These are phyloP conservation scores for Takashimella koratensis DNA, from an alignment of 1,284 basidiomycete species.

Conservation along the genomic window DNA sequence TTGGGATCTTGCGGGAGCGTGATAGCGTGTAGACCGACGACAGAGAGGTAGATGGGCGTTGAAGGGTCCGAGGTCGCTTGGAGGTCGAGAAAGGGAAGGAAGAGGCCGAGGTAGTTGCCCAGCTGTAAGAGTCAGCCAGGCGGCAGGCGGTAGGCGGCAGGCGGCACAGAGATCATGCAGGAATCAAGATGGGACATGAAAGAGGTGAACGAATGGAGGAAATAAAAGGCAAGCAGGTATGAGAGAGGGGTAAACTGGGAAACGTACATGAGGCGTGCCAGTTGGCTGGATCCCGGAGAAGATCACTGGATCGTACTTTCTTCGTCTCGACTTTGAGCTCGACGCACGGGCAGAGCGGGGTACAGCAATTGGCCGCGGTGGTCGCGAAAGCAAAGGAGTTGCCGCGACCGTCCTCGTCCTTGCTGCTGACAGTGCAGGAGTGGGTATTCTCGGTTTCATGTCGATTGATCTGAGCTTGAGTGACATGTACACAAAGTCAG, in stretches of 20 bases:
- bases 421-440: too few relatives aligned
- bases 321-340: constrained; percentile 1
- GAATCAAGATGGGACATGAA: too few relatives aligned
- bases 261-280: constrained; percentile 26
- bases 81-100: constrained; percentile 51
- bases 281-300: constrained; percentile 58
- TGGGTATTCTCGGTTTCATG: too few relatives aligned
- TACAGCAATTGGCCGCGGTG: too few relatives aligned
- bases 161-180: too few relatives aligned
- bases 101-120: constrained; percentile 79
- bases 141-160: too few relatives aligned
- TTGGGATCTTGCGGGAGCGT: constrained; percentile 81
- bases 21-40: constrained; percentile 89
- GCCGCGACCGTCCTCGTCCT: too few relatives aligned
- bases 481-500: too few relatives aligned
- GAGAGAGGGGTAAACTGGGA: too few relatives aligned
- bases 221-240: background rate
- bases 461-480: too few relatives aligned
- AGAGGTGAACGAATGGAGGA: constrained; percentile 5
- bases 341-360: background rate
- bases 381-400: too few relatives aligned
- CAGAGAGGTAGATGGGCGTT: constrained; percentile 73
- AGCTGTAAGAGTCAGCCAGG: constrained; percentile 57
- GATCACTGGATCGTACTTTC: constrained; percentile 25
- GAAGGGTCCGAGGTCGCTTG: constrained; percentile 60